Evolutionary conservation across 345 rosid species (phyloP).

Genomic region (Eucalyptus pauciflora): DNA sequence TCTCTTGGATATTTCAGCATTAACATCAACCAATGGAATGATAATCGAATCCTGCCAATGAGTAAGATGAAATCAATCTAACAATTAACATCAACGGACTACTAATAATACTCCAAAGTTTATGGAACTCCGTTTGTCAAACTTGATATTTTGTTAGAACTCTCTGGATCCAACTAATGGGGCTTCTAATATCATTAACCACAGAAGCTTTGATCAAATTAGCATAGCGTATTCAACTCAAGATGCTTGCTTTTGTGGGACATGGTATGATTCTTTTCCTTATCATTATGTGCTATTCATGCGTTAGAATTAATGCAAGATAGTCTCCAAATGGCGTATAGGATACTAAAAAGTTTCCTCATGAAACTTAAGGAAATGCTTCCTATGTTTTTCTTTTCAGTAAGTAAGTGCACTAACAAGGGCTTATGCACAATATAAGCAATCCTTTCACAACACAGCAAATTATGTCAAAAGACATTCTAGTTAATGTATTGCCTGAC

Average conservation of each 20-base stretch:
- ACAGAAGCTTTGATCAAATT: neutral
- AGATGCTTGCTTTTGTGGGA: neutral
- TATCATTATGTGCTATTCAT: too few species aligned
- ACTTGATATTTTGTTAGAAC: neutral
- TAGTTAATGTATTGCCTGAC: neutral
- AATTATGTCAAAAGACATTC: too few species aligned
- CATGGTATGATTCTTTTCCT: neutral
- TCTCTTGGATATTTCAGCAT: neutral
- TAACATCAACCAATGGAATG: neutral
- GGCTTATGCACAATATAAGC: neutral
- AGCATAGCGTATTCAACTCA: neutral
- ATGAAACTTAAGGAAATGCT: neutral
- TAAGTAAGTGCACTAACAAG: neutral
- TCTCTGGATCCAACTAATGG: neutral
- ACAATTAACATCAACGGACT: neutral
- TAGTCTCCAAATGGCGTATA: too few species aligned
- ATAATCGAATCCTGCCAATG: neutral
- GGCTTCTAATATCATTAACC: neutral
- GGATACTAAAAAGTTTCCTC: too few species aligned
- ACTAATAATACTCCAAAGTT: neutral
- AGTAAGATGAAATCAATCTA: neutral
- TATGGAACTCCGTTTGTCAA: fast-evolving
- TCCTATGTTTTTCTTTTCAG: neutral
- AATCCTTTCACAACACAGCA: neutral
- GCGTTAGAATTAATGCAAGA: too few species aligned